These are phyloP conservation scores for Amphichorda felina DNA, from an alignment of 2,329 filamentous ascomycete genomes.

Conservation along the genomic window DNA sequence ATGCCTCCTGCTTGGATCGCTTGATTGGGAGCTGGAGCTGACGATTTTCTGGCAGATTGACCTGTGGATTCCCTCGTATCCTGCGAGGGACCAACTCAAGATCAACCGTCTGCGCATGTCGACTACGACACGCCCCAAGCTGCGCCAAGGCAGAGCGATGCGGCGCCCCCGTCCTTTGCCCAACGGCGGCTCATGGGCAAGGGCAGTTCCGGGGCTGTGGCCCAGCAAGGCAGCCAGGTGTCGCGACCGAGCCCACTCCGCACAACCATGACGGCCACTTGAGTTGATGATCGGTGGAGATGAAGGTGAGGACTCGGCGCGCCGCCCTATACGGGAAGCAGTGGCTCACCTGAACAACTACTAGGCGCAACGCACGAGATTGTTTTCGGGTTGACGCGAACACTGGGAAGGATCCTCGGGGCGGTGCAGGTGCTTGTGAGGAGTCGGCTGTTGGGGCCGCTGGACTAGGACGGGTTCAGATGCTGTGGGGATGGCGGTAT, in stretches of 20 bases:
- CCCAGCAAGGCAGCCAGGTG: slow-evolving; percentile 34
- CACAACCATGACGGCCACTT: slow-evolving; percentile 53
- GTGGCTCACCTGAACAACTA: too few relatives aligned
- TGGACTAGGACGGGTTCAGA: too few relatives aligned
- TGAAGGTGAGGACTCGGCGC: slow-evolving; percentile 3
- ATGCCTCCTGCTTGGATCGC: not conserved
- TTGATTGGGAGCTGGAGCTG: slow-evolving; percentile 4
- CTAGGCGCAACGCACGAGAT: not conserved
- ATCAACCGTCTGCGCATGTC: slow-evolving; percentile 31
- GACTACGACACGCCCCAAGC: slow-evolving; percentile 24
- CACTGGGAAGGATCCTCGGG: too few relatives aligned
- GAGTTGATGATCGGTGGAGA: slow-evolving; percentile 22
- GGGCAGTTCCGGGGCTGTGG: slow-evolving; percentile 30
- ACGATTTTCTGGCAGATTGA: slow-evolving; percentile 51
- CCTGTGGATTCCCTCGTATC: slow-evolving; percentile 75
- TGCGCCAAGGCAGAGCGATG: slow-evolving; percentile 29
- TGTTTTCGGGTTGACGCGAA: not conserved
- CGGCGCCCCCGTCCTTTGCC: slow-evolving; percentile 29
- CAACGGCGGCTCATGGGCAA: slow-evolving; percentile 35
- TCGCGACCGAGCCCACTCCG: slow-evolving; percentile 56
- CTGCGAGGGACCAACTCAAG: slow-evolving; percentile 75
- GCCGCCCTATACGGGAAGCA: too few relatives aligned
- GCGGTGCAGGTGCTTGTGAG: too few relatives aligned
- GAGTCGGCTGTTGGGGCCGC: too few relatives aligned
- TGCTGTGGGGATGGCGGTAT: too few relatives aligned